phyloP scores from a whole-genome alignment of 164 flowering plant species.

The Platanus orientalis region DNA sequence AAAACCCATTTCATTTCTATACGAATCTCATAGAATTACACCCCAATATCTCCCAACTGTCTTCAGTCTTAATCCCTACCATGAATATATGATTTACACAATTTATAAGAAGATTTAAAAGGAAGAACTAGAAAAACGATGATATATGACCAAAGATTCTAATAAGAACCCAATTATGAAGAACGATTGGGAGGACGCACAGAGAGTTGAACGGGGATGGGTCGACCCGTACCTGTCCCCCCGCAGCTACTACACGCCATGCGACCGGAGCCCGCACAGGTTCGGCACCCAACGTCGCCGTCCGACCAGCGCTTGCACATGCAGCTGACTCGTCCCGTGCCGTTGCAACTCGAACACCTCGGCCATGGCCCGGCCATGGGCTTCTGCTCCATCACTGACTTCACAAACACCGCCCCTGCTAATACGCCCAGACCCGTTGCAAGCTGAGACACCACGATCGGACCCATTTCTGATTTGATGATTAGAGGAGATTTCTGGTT shows the following conservation, averaged over 20 bases:
- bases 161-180: background rate
- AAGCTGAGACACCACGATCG: slow-evolving; percentile 61
- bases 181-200: slow-evolving; percentile 45
- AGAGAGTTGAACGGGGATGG: slow-evolving; percentile 64
- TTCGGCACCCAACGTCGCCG: slow-evolving; percentile 82
- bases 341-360: slow-evolving; percentile 79
- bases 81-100: no score
- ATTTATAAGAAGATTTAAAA: no score
- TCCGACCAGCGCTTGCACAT: slow-evolving; percentile 95
- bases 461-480: slow-evolving; percentile 40
- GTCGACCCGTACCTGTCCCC: slow-evolving; percentile 90
- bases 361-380: slow-evolving; percentile 72
- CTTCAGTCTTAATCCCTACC: no score
- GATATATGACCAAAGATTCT: background rate
- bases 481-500: background rate
- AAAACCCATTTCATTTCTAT: no score
- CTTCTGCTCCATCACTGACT: slow-evolving; percentile 69
- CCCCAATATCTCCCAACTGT: no score
- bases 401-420: slow-evolving; percentile 80
- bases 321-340: slow-evolving; percentile 76
- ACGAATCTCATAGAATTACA: no score
- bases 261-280: slow-evolving; percentile 87
- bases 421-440: slow-evolving; percentile 87
- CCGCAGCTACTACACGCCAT: slow-evolving; percentile 85
- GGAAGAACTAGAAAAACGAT: background rate